Evolutionary conservation across 805 yeast species (phyloP).

Genomic region (Debaryomyces tyrocola): DNA sequence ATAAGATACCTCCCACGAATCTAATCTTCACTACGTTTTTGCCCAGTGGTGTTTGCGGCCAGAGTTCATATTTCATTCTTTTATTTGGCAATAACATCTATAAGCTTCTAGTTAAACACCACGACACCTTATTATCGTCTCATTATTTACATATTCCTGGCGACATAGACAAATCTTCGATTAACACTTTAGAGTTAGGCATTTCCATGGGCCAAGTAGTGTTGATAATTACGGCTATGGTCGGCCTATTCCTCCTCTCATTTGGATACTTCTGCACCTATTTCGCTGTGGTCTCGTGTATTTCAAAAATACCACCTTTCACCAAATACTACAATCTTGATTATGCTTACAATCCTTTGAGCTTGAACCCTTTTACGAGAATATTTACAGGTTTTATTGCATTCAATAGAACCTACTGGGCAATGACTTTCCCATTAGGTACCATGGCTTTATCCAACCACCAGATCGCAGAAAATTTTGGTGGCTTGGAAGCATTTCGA

Average conservation of each 20-base stretch:
- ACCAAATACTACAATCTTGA: constrained; percentile 25
- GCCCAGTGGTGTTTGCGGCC: constrained; percentile 84
- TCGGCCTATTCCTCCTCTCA: constrained; percentile 48
- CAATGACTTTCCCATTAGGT: constrained; percentile 88
- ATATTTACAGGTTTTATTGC: constrained; percentile 14
- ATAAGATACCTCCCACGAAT: constrained; percentile 57
- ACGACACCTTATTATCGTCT: constrained; percentile 11
- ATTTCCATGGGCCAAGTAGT: constrained; percentile 9
- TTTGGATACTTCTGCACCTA: constrained; percentile 56
- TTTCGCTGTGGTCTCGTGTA: constrained; percentile 32
- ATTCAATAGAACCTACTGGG: constrained; percentile 46
- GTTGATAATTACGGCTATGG: constrained; percentile 22
- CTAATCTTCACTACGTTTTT: constrained; percentile 67
- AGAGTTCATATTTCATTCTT: constrained; percentile 71
- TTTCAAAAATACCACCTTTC: constrained; percentile 45
- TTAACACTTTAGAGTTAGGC: constrained; percentile 7
- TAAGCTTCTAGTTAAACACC: constrained; percentile 16
- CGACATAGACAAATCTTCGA: background rate
- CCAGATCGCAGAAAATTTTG: constrained; percentile 47
- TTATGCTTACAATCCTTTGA: constrained; percentile 10
- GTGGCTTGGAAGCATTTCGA: constrained; percentile 55
- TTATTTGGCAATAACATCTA: constrained; percentile 48
- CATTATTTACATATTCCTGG: constrained; percentile 20
- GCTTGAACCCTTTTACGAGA: constrained; percentile 1
- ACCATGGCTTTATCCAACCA: constrained; percentile 67